Base-by-base conservation (phyloP, 108 stramenopile genomes). In the Skeletonema menzelii region DNA sequence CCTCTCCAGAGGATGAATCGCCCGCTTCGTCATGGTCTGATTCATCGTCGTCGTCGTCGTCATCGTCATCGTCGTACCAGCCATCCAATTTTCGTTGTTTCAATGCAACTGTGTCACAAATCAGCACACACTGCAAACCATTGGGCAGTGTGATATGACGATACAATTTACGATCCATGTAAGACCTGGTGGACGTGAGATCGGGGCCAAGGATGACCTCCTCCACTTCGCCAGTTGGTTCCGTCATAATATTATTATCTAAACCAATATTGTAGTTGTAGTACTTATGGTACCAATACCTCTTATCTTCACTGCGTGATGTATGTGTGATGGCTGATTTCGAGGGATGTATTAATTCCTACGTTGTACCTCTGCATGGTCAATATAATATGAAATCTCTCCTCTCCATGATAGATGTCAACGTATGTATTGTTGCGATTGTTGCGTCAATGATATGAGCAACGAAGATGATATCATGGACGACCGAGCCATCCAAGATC, bases 141-240 rank as follows among this genome's bases (percentile, higher is more conserved):
- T 96, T 96, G 13, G 83, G 77, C 13, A 89, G 59, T n/a, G 89
- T 73, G 64, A 95, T 89, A 68, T 93, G 90, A n/a, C 92, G 85
- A 69, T 94, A 94, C 0, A 80, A 59, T 63, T 94, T 96, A 56
- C 84, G 84, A 70, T 96, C 95, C 57, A 86, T 61, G 34, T 59
- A 62, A 11, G 84, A 76, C 32, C 71, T 64, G 4, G 79, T 61
- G 4, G 61, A 14, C 34, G 82, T 79, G 34, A 85, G 58, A 31
- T 85, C 84, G 27, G 80, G 80, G n/a, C 74, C 74, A 4, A 65
- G 10, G 8, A 57, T 22, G 19, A 76, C 34, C 19, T 37, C 69
- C 19, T 37, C 69, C 42, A 59, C 44, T 8, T 53, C 38, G 14
- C 17, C 42, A 58, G 40, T 15, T 42, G 40, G 0, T n/a, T 42